Conservation (phyloP, 805 yeast species). For the Zygotorulaspora danielsina region DNA sequence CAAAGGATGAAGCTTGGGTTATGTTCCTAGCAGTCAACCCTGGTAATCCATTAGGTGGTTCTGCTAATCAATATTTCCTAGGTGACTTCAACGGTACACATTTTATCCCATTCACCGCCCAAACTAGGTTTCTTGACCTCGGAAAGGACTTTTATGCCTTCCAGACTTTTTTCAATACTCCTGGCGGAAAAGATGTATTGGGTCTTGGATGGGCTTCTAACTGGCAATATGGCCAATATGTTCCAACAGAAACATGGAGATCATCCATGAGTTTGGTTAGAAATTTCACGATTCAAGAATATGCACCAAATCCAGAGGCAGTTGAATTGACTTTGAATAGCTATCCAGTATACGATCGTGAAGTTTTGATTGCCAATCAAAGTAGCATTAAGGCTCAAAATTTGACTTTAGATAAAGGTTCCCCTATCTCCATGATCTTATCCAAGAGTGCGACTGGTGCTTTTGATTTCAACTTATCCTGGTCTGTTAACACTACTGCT, state of each 20-base stretch:
- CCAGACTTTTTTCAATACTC: constrained; percentile 35
- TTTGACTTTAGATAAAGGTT: constrained; percentile 2
- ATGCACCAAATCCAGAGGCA: constrained; percentile 27
- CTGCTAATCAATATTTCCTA: constrained; percentile 39
- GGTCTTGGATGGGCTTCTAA: constrained; percentile 44
- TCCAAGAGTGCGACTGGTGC: constrained; percentile 19
- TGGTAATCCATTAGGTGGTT: constrained; percentile 42
- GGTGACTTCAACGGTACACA: constrained; percentile 41
- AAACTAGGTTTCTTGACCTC: constrained; percentile 33
- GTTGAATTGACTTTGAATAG: constrained; percentile 21
- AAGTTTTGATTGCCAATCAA: constrained; percentile 1
- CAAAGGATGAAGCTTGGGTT: constrained; percentile 35
- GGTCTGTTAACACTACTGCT: constrained; percentile 17
- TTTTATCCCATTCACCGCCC: constrained; percentile 34
- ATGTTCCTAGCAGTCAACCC: constrained; percentile 41
- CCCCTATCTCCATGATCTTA: constrained; percentile 5
- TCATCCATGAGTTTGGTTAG: constrained; percentile 37
- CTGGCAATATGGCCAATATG: constrained; percentile 39
- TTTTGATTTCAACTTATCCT: constrained; percentile 27
- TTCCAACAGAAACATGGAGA: constrained; percentile 39
- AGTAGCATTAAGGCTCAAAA: constrained; percentile 4
- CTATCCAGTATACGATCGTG: constrained; percentile 24
- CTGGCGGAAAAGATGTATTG: constrained; percentile 27
- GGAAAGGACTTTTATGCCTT: constrained; percentile 42
- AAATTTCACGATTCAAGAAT: constrained; percentile 29